Conservation (phyloP, 2,329 filamentous ascomycete genomes). For the Ceratocystis ficicola region DNA sequence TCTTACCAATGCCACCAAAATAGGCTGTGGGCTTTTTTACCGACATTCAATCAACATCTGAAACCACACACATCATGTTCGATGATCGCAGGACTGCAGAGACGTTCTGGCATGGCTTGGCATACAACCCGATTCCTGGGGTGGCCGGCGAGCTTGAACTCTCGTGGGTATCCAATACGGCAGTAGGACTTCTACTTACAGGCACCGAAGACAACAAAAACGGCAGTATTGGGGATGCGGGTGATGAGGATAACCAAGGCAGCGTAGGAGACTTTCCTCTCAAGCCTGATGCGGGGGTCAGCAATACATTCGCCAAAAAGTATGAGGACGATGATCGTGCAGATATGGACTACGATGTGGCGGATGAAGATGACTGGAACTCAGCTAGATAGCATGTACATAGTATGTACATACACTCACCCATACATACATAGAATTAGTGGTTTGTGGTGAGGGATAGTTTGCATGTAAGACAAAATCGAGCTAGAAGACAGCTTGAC, state of each 20-base stretch:
- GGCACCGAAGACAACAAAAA: constrained; percentile 23
- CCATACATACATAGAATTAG: not conserved
- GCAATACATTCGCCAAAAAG: constrained; percentile 23
- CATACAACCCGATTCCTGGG: constrained; percentile 47
- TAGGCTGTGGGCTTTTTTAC: constrained; percentile 52
- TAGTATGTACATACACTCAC: not conserved
- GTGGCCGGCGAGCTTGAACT: constrained; percentile 52
- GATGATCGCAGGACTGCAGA: constrained; percentile 60
- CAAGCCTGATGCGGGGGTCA: not conserved
- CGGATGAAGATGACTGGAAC: constrained; percentile 40
- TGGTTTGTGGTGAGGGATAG: not conserved
- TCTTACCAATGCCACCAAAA: not conserved
- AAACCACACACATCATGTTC: constrained; percentile 46
- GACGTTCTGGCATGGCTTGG: constrained; percentile 49
- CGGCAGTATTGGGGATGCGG: constrained; percentile 17
- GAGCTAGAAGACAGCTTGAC: too few relatives aligned
- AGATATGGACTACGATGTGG: constrained; percentile 44
- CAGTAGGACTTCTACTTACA: constrained; percentile 24
- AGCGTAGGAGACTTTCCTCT: not conserved
- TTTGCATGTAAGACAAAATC: too few relatives aligned
- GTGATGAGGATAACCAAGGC: constrained; percentile 13
- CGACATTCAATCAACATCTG: constrained; percentile 40
- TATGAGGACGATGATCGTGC: constrained; percentile 28
- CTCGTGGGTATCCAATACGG: constrained; percentile 43
- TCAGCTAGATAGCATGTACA: constrained; percentile 3